A percentile compares a stretch with the other conserved stretches of the same genome.
Conservation (phyloP, 139 green algal genomes). For the Micractinium conductrix region DNA sequence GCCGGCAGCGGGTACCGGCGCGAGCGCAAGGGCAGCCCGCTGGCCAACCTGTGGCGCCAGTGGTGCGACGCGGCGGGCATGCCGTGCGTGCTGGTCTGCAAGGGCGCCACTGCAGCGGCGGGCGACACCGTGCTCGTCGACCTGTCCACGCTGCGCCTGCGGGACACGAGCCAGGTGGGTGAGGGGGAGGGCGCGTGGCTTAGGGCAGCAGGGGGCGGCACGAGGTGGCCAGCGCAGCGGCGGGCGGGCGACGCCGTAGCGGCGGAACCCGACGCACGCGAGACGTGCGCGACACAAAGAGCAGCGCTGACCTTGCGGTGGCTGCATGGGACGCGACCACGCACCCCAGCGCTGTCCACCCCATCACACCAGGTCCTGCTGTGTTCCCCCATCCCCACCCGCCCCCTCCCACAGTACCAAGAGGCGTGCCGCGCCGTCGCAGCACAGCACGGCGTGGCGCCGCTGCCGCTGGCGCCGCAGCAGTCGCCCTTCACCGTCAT, state of each 20-base stretch:
- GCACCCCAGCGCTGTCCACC: no score
- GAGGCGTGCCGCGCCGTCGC: not conserved
- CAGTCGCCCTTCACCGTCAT: slow-evolving; percentile 45
- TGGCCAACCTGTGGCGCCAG: slow-evolving; percentile 73
- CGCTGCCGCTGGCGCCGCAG: slow-evolving; percentile 1
- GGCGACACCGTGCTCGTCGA: slow-evolving; percentile 67
- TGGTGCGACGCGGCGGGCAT: slow-evolving; percentile 62
- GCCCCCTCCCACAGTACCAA: not conserved
- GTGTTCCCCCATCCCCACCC: not conserved
- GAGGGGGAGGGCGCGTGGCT: not conserved
- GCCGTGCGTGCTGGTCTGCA: slow-evolving; percentile 68
- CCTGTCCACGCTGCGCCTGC: slow-evolving; percentile 52
- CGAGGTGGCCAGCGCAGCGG: no score
- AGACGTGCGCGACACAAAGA: no score
- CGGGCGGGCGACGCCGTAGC: no score
- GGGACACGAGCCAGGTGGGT: not conserved
- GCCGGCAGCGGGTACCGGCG: slow-evolving; percentile 70
- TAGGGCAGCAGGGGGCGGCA: no score
- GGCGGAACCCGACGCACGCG: no score
- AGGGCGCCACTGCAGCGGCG: slow-evolving; percentile 33
- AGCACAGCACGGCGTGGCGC: not conserved
- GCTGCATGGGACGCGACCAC: no score
- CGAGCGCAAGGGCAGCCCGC: slow-evolving; percentile 70
- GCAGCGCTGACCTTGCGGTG: no score
- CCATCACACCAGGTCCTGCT: not conserved